Conservation (phyloP, 306 rosid species). For the Prosopis cineraria region DNA sequence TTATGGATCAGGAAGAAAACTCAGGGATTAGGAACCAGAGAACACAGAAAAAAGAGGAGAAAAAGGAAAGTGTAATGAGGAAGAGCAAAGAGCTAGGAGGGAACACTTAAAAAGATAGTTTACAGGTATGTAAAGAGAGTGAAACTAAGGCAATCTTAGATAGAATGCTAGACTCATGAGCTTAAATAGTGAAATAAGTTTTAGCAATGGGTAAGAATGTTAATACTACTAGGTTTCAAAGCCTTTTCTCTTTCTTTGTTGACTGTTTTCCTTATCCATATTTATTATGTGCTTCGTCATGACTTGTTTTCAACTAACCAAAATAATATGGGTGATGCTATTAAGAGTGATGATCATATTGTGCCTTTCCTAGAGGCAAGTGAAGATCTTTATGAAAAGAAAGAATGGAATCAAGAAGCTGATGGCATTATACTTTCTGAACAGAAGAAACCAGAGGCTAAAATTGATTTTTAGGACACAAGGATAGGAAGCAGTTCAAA, state of each 20-base stretch:
- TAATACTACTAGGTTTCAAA: slow-evolving; percentile 7
- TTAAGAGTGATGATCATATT: slow-evolving; percentile 83
- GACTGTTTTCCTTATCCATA: slow-evolving; percentile 11
- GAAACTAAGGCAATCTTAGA: neutral
- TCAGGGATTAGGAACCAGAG: neutral
- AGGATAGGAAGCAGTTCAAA: slow-evolving; percentile 54
- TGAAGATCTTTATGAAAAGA: slow-evolving; percentile 58
- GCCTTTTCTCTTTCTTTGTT: slow-evolving; percentile 7
- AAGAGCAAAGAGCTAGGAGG: neutral
- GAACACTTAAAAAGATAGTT: neutral
- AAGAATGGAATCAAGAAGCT: slow-evolving; percentile 60
- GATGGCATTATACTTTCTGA: slow-evolving; percentile 47
- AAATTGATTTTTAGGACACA: slow-evolving; percentile 48
- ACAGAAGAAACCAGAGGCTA: slow-evolving; percentile 54
- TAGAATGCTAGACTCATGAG: no score
- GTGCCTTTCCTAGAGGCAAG: slow-evolving; percentile 77
- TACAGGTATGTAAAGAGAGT: neutral
- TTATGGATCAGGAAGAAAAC: neutral
- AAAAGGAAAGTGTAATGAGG: neutral
- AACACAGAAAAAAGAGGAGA: neutral
- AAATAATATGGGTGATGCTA: slow-evolving; percentile 90
- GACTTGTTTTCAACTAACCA: slow-evolving; percentile 68
- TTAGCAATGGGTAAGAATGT: slow-evolving; percentile 12
- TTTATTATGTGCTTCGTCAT: slow-evolving; percentile 26
- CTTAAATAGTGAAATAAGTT: slow-evolving; percentile 3